phyloP scores from a whole-genome alignment of 495 filamentous ascomycete genomes.

The Lepidopterella palustris region DNA sequence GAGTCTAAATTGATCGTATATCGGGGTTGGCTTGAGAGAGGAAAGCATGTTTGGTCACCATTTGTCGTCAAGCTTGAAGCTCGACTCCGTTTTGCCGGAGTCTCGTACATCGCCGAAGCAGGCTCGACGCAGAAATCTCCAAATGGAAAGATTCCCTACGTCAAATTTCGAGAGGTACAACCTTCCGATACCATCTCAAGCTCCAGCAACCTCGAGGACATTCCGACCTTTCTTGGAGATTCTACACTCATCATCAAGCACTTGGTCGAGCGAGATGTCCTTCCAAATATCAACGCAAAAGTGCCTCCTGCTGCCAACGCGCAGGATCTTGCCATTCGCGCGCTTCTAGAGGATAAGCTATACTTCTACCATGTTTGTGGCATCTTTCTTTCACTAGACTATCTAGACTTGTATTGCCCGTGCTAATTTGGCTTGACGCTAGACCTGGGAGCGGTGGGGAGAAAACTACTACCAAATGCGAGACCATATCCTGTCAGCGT shows the following conservation, averaged over 20 bases:
- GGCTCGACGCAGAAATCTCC: constrained; percentile 46
- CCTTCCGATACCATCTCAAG: neutral
- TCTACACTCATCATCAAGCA: constrained; percentile 48
- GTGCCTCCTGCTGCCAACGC: constrained; percentile 38
- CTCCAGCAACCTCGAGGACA: too few relatives aligned
- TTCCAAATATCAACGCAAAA: constrained; percentile 44
- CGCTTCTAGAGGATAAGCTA: constrained; percentile 56
- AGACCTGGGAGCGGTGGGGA: constrained; percentile 48
- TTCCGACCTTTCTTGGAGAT: constrained; percentile 36
- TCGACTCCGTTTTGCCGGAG: constrained; percentile 49
- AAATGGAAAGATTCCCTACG: constrained; percentile 56
- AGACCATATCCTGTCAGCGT: constrained; percentile 40
- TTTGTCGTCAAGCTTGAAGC: constrained; percentile 61
- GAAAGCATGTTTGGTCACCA: constrained; percentile 53
- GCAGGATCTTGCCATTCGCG: constrained; percentile 46
- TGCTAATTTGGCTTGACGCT: constrained; percentile 23
- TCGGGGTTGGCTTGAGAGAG: constrained; percentile 43
- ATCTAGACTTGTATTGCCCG: neutral
- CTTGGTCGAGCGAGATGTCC: constrained; percentile 38
- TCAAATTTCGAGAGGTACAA: neutral
- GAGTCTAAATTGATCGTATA: constrained; percentile 46
- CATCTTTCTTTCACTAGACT: neutral
- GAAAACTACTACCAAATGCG: constrained; percentile 59
- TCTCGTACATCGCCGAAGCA: constrained; percentile 42
- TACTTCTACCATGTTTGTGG: constrained; percentile 46